Evolutionary conservation across 2,329 filamentous ascomycete genomes (phyloP), one percentile per base, ranked within the genome.

Genomic region (Colletotrichum kahawae): DNA sequence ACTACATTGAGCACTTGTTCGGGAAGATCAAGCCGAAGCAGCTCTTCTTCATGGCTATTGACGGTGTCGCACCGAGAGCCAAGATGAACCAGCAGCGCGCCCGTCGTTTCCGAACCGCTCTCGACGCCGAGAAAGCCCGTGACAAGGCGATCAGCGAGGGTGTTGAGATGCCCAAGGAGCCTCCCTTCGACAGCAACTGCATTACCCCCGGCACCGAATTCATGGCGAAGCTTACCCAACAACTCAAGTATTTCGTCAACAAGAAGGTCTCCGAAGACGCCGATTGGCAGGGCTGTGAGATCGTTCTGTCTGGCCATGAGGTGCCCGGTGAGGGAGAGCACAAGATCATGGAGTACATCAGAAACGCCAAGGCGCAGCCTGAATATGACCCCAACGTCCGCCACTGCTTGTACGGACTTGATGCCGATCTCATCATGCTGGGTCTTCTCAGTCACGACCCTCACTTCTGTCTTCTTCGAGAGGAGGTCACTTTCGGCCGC

Each of bases 321-420:
- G 96, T 98, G 31, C 97, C 97, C 8, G 97, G 97, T 80, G 97
- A 99, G 86, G 97, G 97, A 80, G 97, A 99, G 85, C 97, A 99
- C 88, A 99, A 99, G 88, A 98, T 99, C 85, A 99, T 99, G 97
- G 97, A 99, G 85, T 99, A 99, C 85, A 99, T 99, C 84, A 94
- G 97, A 79, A 95, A 97, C 85, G 95, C 97, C 77, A 98, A 98
- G 88, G 95, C 96, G 64, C 97, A 99, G 84, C 95, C 95, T 3
- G 92, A 93, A 77, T 99, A 99, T 85, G 93, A 98, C 83, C 91
- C 95, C 65, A 98, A 99, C 81, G 92, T 98, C 77, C 95, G 97
- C 73, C 97, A 99, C 85, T 99, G 97, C 85, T 89, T 99, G 77
- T 99, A 99, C 85, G 97, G 97, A 29, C 90, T 99, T 65, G 97